These are phyloP conservation scores for Hypomyces perniciosus DNA, from an alignment of 2,329 filamentous ascomycete species.

Conservation along the genomic window DNA sequence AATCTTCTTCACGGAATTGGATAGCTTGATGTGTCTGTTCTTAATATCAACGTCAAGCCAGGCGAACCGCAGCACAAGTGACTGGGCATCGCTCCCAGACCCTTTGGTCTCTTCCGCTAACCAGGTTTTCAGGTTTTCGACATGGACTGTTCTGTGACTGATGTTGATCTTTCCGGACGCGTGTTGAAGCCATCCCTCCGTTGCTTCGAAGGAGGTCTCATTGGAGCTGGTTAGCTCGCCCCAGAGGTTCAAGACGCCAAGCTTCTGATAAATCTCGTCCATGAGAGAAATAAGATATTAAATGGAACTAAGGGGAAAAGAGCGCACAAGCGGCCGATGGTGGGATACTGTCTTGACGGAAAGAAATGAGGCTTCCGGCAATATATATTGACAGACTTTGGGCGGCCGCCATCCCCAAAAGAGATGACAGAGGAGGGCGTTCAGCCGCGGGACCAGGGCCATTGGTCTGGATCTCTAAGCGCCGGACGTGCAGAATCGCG, in stretches of 20 bases:
- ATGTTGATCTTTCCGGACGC: slow-evolving; percentile 16
- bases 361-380: background rate
- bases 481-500: too few species aligned
- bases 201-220: slow-evolving; percentile 19
- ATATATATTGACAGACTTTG: background rate
- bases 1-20: slow-evolving; percentile 12
- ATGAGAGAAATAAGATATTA: slow-evolving; percentile 13
- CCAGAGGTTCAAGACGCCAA: slow-evolving; percentile 21
- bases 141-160: slow-evolving; percentile 8
- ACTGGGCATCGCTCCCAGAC: slow-evolving; percentile 12
- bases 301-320: background rate
- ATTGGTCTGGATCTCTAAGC: too few species aligned
- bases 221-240: slow-evolving; percentile 14
- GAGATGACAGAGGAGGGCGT: too few species aligned
- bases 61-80: slow-evolving; percentile 26
- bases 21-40: slow-evolving; percentile 21
- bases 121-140: slow-evolving; percentile 17
- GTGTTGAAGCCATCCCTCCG: slow-evolving; percentile 25
- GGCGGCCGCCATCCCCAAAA: background rate
- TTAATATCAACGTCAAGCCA: slow-evolving; percentile 21
- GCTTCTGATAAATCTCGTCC: slow-evolving; percentile 29
- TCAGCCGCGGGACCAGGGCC: too few species aligned
- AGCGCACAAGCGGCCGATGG: background rate
- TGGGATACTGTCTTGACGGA: too few species aligned
- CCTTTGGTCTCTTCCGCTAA: slow-evolving; percentile 17